Conservation (phyloP, 371 early-diverging fungal species). For the Mucor ambiguus region DNA sequence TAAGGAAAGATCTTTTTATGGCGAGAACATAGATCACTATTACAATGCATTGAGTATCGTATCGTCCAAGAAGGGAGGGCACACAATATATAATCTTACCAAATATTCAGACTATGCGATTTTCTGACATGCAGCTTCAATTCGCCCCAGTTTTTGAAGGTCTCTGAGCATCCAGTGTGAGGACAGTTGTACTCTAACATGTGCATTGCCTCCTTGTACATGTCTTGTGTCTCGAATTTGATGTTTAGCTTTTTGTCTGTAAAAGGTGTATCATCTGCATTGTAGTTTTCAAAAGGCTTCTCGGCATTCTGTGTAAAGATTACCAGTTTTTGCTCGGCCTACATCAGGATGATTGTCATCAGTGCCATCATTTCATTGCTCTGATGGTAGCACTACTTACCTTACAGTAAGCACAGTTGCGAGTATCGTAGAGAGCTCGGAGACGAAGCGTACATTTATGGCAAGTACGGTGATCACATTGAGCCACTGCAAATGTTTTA, state of each 20-base stretch:
- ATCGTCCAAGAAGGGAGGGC: no score
- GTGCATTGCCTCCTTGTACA: constrained; percentile 72
- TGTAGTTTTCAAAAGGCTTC: constrained; percentile 58
- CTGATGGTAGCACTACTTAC: constrained; percentile 34
- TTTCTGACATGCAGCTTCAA: constrained; percentile 81
- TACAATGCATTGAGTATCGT: background rate
- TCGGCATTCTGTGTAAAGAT: constrained; percentile 71
- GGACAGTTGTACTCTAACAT: constrained; percentile 88
- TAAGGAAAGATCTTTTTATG: constrained; percentile 91
- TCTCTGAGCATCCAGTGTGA: constrained; percentile 69
- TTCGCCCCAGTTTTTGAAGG: constrained; percentile 78
- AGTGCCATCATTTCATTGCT: background rate
- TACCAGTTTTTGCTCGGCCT: constrained; percentile 73
- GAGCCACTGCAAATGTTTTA: constrained; percentile 79
- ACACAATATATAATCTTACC: constrained; percentile 48
- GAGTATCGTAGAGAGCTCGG: constrained; percentile 84
- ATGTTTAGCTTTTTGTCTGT: constrained; percentile 71
- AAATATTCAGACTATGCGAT: constrained; percentile 74
- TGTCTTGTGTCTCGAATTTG: constrained; percentile 73
- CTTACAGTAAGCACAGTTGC: constrained; percentile 91
- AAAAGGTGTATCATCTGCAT: constrained; percentile 45
- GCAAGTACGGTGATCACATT: constrained; percentile 92
- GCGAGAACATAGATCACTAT: constrained; percentile 82
- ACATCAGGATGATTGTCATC: background rate
- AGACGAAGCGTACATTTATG: constrained; percentile 88